A percentile compares a stretch with the other conserved stretches of the same genome.
phyloP scores from a whole-genome alignment of 179 eudicot genomes.

The Vitellaria paradoxa region DNA sequence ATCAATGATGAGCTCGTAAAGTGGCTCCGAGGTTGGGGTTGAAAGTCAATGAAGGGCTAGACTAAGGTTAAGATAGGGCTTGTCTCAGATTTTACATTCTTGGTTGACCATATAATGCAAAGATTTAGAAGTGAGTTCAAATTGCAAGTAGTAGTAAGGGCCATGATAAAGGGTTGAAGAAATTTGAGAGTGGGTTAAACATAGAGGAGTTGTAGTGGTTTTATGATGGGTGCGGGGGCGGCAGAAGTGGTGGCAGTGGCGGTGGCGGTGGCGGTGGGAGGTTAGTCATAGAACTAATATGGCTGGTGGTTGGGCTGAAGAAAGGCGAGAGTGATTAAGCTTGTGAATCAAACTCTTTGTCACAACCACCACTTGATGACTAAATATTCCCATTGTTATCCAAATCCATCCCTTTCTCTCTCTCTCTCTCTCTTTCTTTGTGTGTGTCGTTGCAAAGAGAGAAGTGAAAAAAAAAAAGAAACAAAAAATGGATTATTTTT shows the following conservation, averaged over 20 bases:
- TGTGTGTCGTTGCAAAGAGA: too few relatives aligned
- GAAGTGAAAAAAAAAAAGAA: constrained; percentile 13
- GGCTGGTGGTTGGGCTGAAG: constrained; percentile 9
- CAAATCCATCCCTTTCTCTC: constrained; percentile 32
- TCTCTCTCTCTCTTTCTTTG: too few relatives aligned
- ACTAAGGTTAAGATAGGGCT: neutral
- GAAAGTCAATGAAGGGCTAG: neutral
- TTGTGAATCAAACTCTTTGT: constrained; percentile 42
- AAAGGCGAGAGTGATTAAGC: constrained; percentile 22
- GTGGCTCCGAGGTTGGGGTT: too few relatives aligned
- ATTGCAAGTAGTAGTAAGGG: constrained; percentile 5
- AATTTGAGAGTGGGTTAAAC: constrained; percentile 26
- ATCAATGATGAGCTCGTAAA: too few relatives aligned
- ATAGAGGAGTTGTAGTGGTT: constrained; percentile 14
- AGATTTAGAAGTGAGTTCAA: neutral
- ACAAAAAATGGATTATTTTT: neutral
- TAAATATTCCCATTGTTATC: constrained; percentile 44
- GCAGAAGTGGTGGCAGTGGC: too few relatives aligned
- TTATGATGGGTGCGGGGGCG: too few relatives aligned
- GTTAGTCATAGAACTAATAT: neutral
- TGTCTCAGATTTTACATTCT: constrained; percentile 16
- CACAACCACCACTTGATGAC: constrained; percentile 51
- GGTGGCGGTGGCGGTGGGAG: constrained; percentile 7
- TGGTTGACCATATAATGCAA: constrained; percentile 19
- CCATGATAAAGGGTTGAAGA: constrained; percentile 13